Evolutionary conservation across 129 eudicot genomes (phyloP), one percentile per base, ranked within the genome.

Genomic region (Helianthus tuberosus): DNA sequence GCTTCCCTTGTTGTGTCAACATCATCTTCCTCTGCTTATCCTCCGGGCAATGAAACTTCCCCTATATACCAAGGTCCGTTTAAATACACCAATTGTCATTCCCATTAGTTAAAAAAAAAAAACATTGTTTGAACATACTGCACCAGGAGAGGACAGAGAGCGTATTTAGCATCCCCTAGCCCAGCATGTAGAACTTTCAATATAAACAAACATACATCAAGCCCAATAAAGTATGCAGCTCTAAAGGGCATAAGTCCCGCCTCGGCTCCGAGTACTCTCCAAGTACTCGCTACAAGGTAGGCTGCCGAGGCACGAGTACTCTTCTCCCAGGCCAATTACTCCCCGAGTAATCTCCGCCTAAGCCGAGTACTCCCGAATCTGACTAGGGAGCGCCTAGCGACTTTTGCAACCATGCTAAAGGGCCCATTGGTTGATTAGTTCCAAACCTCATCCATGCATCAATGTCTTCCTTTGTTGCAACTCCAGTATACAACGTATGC

Each of bases 391-490:
- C n/a, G n/a, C n/a, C n/a, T n/a, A n/a, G n/a, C n/a, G n/a, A n/a
- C n/a, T n/a, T n/a, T n/a, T n/a, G n/a, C n/a, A n/a, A n/a, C n/a
- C n/a, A n/a, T n/a, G n/a, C n/a, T n/a, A n/a, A n/a, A 25, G 98
- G 97, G 35, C 97, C 98, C 97, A 94, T 88, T 20, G 97, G 97
- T 66, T 93, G 97, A 66, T 86, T 86, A 43, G 98, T 90, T 69
- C 98, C 98, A 11, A 90, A 85, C 74, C 88, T 94, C 98, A 94
- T 94, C 64, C 97, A 97, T 13, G 88, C 78, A 79, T 94, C 97
- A 11, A 94, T 94, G 81, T 94, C 97, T 80, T 94, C 98, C 81
- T 94, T 84, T 3, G 96, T 90, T 55, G 97, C 97, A 9, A 90
- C 98, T 7, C 98, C 97, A 0, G 96, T 88, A 54, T 90, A 84